Percentiles rank a stretch among this genome's conserved stretches.
phyloP scores from a whole-genome alignment of 2,329 filamentous ascomycete species.

The Teratosphaeria destructans region DNA sequence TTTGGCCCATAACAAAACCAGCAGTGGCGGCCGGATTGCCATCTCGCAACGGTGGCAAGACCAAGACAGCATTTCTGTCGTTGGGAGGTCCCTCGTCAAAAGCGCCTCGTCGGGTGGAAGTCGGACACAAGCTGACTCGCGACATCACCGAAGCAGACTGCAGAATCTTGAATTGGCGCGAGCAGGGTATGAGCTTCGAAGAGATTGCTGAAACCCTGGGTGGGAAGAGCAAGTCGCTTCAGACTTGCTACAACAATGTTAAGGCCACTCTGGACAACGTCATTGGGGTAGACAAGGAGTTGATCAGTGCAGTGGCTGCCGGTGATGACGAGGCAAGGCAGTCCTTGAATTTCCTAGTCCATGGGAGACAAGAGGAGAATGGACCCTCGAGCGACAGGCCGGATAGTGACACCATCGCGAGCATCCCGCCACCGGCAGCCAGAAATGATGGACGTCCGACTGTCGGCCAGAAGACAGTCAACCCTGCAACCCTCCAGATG shows the following conservation, averaged over 20 bases:
- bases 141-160: constrained; percentile 1
- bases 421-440: not conserved
- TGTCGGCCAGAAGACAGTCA: not conserved
- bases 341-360: constrained; percentile 7
- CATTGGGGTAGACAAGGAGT: not conserved
- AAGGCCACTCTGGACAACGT: not conserved
- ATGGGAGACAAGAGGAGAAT: not conserved
- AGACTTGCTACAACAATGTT: not conserved
- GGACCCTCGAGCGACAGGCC: not conserved
- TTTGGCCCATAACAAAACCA: not conserved
- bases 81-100: not conserved
- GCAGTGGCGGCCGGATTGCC: not conserved
- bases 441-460: not conserved
- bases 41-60: not conserved
- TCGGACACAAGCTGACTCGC: not conserved
- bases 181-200: not conserved
- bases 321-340: constrained; percentile 5
- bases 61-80: not conserved
- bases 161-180: constrained; percentile 1
- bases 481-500: not conserved
- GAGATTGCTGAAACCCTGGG: not conserved
- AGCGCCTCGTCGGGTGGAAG: not conserved
- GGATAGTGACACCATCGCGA: not conserved
- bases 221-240: not conserved
- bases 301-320: constrained; percentile 1